Percentiles rank a stretch among this genome's conserved stretches.
phyloP scores from a whole-genome alignment of 2,329 filamentous ascomycete genomes.

The Harringtonia lauricola region DNA sequence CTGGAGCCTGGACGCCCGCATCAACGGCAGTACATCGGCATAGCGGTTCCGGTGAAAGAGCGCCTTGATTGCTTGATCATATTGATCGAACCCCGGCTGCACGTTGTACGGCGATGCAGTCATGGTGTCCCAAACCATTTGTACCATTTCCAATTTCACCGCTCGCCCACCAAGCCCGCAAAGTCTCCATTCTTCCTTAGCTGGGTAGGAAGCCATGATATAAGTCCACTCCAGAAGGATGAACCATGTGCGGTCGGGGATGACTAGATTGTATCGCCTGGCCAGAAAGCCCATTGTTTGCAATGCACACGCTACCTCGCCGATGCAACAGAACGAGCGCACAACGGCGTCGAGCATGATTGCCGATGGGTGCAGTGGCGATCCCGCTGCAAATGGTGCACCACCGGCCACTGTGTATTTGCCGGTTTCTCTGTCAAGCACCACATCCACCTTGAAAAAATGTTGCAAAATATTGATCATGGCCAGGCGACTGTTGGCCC shows the following conservation, averaged over 20 bases:
- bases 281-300: slow-evolving; percentile 54
- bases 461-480: slow-evolving; percentile 21
- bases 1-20: slow-evolving; percentile 16
- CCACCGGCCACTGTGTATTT: slow-evolving; percentile 19
- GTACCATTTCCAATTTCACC: slow-evolving; percentile 29
- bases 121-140: slow-evolving; percentile 49
- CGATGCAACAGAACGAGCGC: slow-evolving; percentile 57
- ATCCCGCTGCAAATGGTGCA: slow-evolving; percentile 31
- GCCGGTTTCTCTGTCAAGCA: slow-evolving; percentile 1
- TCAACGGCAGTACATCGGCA: slow-evolving; percentile 13
- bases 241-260: slow-evolving; percentile 50
- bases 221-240: slow-evolving; percentile 59
- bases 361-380: slow-evolving; percentile 45
- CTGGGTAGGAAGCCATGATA: slow-evolving; percentile 34
- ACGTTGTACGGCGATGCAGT: slow-evolving; percentile 44
- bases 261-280: slow-evolving; percentile 41
- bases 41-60: slow-evolving; percentile 19
- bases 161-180: slow-evolving; percentile 19
- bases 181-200: slow-evolving; percentile 23
- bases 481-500: slow-evolving; percentile 22
- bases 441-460: slow-evolving; percentile 18
- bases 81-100: slow-evolving; percentile 45
- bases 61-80: slow-evolving; percentile 29
- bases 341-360: slow-evolving; percentile 55
- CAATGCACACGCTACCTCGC: slow-evolving; percentile 46